phyloP scores from a whole-genome alignment of 2,329 filamentous ascomycete species.

The Monilinia vaccinii-corymbosi region DNA sequence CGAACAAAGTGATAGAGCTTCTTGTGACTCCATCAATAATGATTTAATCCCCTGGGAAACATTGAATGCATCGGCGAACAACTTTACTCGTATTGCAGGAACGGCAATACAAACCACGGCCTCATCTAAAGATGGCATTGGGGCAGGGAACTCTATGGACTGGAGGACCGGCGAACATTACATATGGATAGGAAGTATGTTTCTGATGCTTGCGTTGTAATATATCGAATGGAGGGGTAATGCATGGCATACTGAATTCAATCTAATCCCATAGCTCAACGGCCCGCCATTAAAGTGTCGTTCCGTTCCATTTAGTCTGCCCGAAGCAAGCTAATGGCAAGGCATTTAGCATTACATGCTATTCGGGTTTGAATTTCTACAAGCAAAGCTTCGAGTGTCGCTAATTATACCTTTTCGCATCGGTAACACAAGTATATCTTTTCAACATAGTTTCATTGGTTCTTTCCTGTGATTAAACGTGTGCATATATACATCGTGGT shows the following conservation, averaged over 20 bases:
- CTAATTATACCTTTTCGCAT: neutral
- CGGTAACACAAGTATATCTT: neutral
- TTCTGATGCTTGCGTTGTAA: conserved; percentile 29
- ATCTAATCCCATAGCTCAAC: neutral
- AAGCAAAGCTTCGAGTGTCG: neutral
- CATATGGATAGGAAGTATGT: conserved; percentile 29
- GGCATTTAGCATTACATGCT: neutral
- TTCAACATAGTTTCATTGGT: neutral
- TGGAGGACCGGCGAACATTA: conserved; percentile 31
- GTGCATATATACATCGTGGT: neutral
- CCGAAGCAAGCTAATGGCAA: neutral
- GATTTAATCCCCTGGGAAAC: conserved; percentile 39
- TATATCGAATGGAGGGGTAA: neutral
- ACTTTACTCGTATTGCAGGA: conserved; percentile 24
- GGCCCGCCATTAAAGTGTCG: neutral
- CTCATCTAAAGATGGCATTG: conserved; percentile 29
- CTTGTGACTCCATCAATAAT: conserved; percentile 45
- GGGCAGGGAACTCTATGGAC: conserved; percentile 24
- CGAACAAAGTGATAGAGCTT: conserved; percentile 33
- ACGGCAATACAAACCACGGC: conserved; percentile 27
- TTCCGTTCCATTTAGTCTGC: neutral
- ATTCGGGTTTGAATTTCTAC: neutral
- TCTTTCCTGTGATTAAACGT: neutral
- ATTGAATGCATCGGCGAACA: conserved; percentile 32
- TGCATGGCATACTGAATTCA: neutral